Conservation (phyloP, 2,329 filamentous ascomycete species). For the Sporothrix sp. region DNA sequence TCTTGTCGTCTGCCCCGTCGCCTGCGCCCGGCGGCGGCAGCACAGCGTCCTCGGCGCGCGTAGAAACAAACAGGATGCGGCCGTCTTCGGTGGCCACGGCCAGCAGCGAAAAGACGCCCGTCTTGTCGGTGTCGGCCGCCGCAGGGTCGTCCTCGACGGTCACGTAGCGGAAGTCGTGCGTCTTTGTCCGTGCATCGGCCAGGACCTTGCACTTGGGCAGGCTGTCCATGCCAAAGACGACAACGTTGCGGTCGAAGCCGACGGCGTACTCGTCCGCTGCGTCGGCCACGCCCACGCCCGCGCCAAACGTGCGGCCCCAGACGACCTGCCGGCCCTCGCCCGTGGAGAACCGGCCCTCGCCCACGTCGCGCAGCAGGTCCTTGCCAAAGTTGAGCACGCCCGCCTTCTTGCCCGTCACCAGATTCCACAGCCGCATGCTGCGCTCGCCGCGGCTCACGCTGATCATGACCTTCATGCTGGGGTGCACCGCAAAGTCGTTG, state of each 20-base stretch:
- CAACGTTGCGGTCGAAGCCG: constrained; percentile 73
- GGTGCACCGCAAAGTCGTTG: constrained; percentile 92
- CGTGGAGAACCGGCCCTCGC: constrained; percentile 59
- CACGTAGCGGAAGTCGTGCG: constrained; percentile 74
- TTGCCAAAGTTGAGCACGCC: constrained; percentile 79
- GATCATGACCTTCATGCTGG: constrained; percentile 93
- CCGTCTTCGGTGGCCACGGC: constrained; percentile 86
- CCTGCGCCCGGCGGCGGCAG: constrained; percentile 11
- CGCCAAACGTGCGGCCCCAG: constrained; percentile 44
- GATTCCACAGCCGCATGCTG: constrained; percentile 89
- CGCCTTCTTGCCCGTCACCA: constrained; percentile 93
- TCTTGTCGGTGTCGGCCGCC: not conserved
- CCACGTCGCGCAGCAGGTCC: constrained; percentile 61
- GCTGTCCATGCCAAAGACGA: constrained; percentile 84
- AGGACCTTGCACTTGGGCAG: constrained; percentile 66
- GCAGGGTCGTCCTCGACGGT: constrained; percentile 40
- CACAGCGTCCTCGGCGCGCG: constrained; percentile 40
- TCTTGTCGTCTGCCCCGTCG: constrained; percentile 9
- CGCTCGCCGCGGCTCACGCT: constrained; percentile 83
- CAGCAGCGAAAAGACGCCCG: constrained; percentile 37
- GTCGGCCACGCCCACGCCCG: constrained; percentile 32
- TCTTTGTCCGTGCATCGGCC: constrained; percentile 60
- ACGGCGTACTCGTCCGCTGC: constrained; percentile 79
- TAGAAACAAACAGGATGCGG: constrained; percentile 72
- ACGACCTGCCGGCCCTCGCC: constrained; percentile 76